phyloP scores from a whole-genome alignment of 352 stramenopile genomes.

The Phytophthora tentaculata region DNA sequence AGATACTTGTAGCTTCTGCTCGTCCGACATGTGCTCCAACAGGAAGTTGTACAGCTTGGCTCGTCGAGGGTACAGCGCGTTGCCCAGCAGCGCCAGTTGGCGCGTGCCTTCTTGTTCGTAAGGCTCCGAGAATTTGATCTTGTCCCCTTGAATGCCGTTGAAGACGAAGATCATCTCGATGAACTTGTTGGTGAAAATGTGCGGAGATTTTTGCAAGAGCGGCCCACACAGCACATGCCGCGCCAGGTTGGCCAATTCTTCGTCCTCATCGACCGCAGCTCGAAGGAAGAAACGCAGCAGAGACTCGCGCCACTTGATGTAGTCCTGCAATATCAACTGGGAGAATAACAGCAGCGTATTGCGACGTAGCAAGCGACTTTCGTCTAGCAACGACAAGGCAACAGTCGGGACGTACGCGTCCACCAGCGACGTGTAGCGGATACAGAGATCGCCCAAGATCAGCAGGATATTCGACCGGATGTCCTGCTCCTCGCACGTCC shows the following conservation, averaged over 20 bases:
- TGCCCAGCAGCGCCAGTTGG: constrained; percentile 68
- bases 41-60: constrained; percentile 94
- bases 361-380: constrained; percentile 89
- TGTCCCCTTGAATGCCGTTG: constrained; percentile 80
- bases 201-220: constrained; percentile 91
- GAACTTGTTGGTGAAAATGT: constrained; percentile 97
- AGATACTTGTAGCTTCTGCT: constrained; percentile 96
- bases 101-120: constrained; percentile 71
- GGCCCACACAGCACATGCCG: constrained; percentile 93
- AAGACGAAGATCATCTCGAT: constrained; percentile 98
- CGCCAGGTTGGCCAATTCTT: constrained; percentile 93
- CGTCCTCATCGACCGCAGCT: constrained; percentile 93
- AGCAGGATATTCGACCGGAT: constrained; percentile 97
- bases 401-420: constrained; percentile 97
- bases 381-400: constrained; percentile 92
- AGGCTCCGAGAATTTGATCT: constrained; percentile 68
- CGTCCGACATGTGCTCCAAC: constrained; percentile 94
- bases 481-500: constrained; percentile 77
- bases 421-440: constrained; percentile 96
- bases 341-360: constrained; percentile 96
- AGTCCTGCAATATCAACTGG: constrained; percentile 97
- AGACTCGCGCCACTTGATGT: constrained; percentile 98
- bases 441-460: constrained; percentile 96
- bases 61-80: constrained; percentile 67
- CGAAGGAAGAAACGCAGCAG: constrained; percentile 96